phyloP scores from a whole-genome alignment of 176 grass and related monocot species.

The Phoenix roebelenii region DNA sequence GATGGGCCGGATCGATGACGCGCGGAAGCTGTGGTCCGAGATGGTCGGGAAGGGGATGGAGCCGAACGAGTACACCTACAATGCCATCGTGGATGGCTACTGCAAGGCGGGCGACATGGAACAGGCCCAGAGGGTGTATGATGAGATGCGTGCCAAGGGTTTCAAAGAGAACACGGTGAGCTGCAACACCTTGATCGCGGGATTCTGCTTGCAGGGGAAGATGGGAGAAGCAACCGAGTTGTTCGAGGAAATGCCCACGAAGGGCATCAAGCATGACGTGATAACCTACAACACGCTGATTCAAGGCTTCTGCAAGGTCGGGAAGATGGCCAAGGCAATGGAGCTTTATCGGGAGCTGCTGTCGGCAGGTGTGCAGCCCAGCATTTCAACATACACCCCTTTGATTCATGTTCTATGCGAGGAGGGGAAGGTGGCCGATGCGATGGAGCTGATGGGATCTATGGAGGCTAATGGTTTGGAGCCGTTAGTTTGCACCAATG shows the following conservation, averaged over 20 bases:
- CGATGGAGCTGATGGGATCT: conserved; percentile 46
- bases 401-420: conserved; percentile 50
- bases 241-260: conserved; percentile 52
- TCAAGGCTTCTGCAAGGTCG: conserved; percentile 50
- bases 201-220: conserved; percentile 40
- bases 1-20: conserved; percentile 24
- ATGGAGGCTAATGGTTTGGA: conserved; percentile 63
- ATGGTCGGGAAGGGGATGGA: conserved; percentile 48
- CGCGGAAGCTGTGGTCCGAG: conserved; percentile 40
- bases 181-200: conserved; percentile 44
- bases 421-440: conserved; percentile 42
- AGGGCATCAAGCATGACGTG: conserved; percentile 46
- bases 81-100: conserved; percentile 29
- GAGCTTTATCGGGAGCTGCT: conserved; percentile 32
- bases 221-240: conserved; percentile 35
- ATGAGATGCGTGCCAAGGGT: conserved; percentile 58
- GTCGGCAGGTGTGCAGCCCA: conserved; percentile 46
- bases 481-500: conserved; percentile 41
- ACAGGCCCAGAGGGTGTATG: conserved; percentile 43
- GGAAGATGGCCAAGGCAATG: conserved; percentile 30
- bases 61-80: conserved; percentile 57
- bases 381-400: conserved; percentile 39
- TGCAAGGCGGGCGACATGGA: conserved; percentile 48
- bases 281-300: conserved; percentile 69
- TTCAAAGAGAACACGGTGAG: conserved; percentile 50